Evolutionary conservation across 352 stramenopile genomes (phyloP), one percentile per base, ranked within the genome.

Genomic region (Pythium guiyangense): DNA sequence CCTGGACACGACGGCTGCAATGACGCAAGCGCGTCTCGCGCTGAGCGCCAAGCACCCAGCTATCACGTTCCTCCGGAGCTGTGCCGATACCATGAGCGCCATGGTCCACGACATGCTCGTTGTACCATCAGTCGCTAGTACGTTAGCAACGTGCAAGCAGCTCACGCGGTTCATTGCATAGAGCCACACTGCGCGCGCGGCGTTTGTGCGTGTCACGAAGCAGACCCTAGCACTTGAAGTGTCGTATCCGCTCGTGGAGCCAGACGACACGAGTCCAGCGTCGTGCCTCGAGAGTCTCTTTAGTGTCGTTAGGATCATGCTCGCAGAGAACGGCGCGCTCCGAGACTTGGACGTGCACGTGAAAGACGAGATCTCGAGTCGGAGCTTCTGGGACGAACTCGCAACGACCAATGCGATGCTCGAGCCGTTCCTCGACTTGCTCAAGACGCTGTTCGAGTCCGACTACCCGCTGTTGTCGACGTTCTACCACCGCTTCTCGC

Each of bases 401-500:
- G 56, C 68, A 46, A 74, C 67, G 34, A 74, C 74, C 66, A 81
- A 74, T 47, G 61, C 55, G 6, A 60, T 91, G n/a, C 67, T 90
- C 10, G 70, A 81, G 57, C 80, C 80, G 10, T 91, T 91, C 45
- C 52, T 82, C n/a, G 76, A 91, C 46, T 63, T 88, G 47, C 65
- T 88, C 58, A 81, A 80, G 54, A 79, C 69, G n/a, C n/a, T n/a
- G 37, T 79, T 88, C 31, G 77, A 88, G 56, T 67, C 73, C 11
- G 71, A 88, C 59, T 84, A 74, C 51, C 69, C 76, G 31, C 66
- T 87, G 45, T 49, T 89, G 17, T 87, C 74, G 42, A 91, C 73
- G 10, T 91, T 88, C 49, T 91, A 88, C 64, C 76, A 89, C 56
- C 71, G 73, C 26, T 91, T 89, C 63, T 86, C 78, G 27, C 55